Base-by-base conservation (phyloP, 768 basidiomycete species). In the Leucogyrophana mollusca region DNA sequence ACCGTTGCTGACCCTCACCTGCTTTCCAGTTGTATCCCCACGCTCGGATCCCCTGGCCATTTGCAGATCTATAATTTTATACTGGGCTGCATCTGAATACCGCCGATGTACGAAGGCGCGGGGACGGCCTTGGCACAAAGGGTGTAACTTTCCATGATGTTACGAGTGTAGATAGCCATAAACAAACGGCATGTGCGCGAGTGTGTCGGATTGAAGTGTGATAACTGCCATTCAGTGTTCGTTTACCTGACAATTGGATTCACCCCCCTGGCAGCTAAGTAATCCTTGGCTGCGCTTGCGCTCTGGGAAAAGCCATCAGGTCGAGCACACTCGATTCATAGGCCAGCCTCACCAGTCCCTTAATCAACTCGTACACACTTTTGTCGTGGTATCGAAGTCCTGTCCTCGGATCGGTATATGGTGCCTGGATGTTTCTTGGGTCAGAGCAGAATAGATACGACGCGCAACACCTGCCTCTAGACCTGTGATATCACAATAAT, bases 401-500 rank as follows among this genome's bases (percentile, higher is more conserved):
- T 0, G 89, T 90, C 2, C 80, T 78, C 5, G 90, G 90, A 54
- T 93, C 87, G 0, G 87, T 91, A 53, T 92, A 92, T 1, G 85
- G 87, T 0, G 87, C 89, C 88, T 89, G 24, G 11, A 21, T 22
- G n/a, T n/a, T 3, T 10, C 30, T 4, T 5, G 13, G 5, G 14
- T 21, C 3, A 45, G 18, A 34, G 25, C 3, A 11, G 20, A 4
- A 17, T 36, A 10, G 16, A 23, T 22, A 18, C 21, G 23, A 11
- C 20, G 35, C 11, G 17, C 30, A 17, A 4, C 41, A 50, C 66
- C 7, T 23, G 86, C 89, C 66, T 90, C 88, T 10, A 93, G 71
- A 0, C 90, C 88, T 0, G 90, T 93, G 13, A 93, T 91, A 65
- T 92, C 90, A 56, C 90, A 92, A 43, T 87, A 90, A 49, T 85